Evolutionary conservation across 495 filamentous ascomycete species (phyloP).

Genomic region (Neurospora sp.): DNA sequence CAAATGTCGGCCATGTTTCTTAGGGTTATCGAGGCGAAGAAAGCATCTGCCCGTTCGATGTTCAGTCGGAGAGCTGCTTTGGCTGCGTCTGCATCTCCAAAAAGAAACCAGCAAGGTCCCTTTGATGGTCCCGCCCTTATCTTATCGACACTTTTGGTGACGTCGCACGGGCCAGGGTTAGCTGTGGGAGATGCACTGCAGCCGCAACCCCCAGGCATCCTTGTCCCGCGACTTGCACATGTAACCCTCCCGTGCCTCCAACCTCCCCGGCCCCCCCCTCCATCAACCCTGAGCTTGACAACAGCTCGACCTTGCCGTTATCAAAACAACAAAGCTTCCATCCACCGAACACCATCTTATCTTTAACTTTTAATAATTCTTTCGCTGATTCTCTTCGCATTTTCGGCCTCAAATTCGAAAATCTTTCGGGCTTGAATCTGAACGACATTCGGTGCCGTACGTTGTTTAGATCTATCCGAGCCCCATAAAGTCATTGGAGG

Average conservation of each 20-base stretch:
- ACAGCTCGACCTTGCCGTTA: background rate
- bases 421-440: background rate
- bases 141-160: background rate
- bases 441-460: background rate
- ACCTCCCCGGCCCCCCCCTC: background rate
- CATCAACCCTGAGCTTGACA: background rate
- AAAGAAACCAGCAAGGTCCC: background rate
- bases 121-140: background rate
- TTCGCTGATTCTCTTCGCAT: background rate
- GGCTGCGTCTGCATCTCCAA: background rate
- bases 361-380: background rate
- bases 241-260: background rate
- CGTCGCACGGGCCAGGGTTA: background rate
- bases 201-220: background rate
- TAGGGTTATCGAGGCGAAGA: background rate
- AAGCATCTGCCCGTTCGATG: background rate
- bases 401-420: no score
- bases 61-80: background rate
- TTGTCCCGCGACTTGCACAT: background rate
- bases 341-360: background rate
- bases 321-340: background rate
- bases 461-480: background rate
- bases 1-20: slow-evolving; percentile 22
- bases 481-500: background rate
- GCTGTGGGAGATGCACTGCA: background rate